Evolutionary conservation across 1,284 basidiomycete genomes (phyloP).

Genomic region (Leccinum griseonigrum): DNA sequence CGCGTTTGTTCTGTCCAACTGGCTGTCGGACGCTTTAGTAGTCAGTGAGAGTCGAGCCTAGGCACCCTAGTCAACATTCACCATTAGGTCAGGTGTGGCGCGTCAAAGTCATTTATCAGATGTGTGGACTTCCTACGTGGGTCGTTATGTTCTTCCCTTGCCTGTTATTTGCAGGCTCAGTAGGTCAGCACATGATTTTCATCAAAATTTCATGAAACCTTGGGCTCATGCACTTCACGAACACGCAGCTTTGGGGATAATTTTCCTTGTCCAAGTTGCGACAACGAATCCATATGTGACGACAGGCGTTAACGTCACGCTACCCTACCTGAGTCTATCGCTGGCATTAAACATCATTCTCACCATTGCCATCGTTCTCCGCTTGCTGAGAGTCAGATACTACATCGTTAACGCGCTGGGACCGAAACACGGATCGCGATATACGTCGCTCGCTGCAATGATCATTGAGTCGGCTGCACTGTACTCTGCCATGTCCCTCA

Average conservation of each 20-base stretch:
- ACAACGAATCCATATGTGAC: slow-evolving; percentile 18
- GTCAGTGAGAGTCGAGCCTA: slow-evolving; percentile 12
- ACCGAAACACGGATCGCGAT: slow-evolving; percentile 12
- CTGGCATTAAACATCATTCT: slow-evolving; percentile 24
- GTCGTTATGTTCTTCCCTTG: slow-evolving; percentile 17
- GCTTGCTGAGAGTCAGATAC: slow-evolving; percentile 14
- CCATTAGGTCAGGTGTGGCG: slow-evolving; percentile 29
- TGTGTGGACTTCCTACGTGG: slow-evolving; percentile 12
- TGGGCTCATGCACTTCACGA: neutral
- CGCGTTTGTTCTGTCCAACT: slow-evolving; percentile 20
- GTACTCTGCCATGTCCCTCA: slow-evolving; percentile 19
- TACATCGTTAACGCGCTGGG: slow-evolving; percentile 10
- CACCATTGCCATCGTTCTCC: slow-evolving; percentile 24
- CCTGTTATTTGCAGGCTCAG: slow-evolving; percentile 16
- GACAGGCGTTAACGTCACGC: slow-evolving; percentile 15
- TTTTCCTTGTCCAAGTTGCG: slow-evolving; percentile 14
- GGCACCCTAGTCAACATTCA: neutral
- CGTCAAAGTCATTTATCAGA: slow-evolving; percentile 25
- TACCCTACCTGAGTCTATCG: slow-evolving; percentile 22
- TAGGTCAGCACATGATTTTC: slow-evolving; percentile 9
- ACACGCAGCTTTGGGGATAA: slow-evolving; percentile 9
- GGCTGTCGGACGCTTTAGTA: slow-evolving; percentile 28
- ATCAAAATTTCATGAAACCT: no score
- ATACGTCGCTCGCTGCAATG: slow-evolving; percentile 25
- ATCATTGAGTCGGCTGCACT: slow-evolving; percentile 23